Evolutionary conservation across 1,139 yeast genomes (phyloP).

Genomic region (Diutina siamensis): DNA sequence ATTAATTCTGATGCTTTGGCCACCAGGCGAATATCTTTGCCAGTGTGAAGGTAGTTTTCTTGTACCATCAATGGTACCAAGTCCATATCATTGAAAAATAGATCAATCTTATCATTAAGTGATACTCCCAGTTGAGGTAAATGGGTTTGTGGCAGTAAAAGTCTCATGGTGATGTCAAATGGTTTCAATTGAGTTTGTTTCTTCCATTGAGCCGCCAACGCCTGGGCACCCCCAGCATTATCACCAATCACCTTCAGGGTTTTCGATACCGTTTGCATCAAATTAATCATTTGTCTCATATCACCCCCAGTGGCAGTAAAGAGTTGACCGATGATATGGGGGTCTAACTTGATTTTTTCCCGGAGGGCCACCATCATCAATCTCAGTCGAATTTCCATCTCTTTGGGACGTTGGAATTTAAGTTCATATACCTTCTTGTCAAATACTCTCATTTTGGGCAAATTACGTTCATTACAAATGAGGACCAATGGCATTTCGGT

Average conservation of each 20-base stretch:
- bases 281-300: conserved; percentile 86
- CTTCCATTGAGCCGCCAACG: conserved; percentile 65
- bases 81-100: conserved; percentile 91
- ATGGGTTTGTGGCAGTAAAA: conserved; percentile 55
- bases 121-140: conserved; percentile 40
- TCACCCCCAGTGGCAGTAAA: conserved; percentile 83
- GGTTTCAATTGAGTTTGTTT: conserved; percentile 88
- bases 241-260: conserved; percentile 54
- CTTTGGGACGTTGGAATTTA: conserved; percentile 83
- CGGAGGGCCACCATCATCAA: conserved; percentile 84
- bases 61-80: conserved; percentile 93
- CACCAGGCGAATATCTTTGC: conserved; percentile 53
- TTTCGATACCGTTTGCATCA: conserved; percentile 73
- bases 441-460: conserved; percentile 94
- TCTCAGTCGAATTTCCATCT: conserved; percentile 68
- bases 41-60: conserved; percentile 64
- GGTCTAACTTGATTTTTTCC: conserved; percentile 73
- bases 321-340: conserved; percentile 70
- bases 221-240: conserved; percentile 19
- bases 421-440: conserved; percentile 77
- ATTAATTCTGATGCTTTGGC: conserved; percentile 81
- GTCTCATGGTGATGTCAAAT: conserved; percentile 73
- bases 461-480: conserved; percentile 84
- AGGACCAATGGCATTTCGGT: conserved; percentile 86
- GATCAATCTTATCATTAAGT: conserved; percentile 73